Evolutionary conservation across 2,329 filamentous ascomycete species (phyloP), one percentile per base, ranked within the genome.

Genomic region (Colletotrichum falcatum): DNA sequence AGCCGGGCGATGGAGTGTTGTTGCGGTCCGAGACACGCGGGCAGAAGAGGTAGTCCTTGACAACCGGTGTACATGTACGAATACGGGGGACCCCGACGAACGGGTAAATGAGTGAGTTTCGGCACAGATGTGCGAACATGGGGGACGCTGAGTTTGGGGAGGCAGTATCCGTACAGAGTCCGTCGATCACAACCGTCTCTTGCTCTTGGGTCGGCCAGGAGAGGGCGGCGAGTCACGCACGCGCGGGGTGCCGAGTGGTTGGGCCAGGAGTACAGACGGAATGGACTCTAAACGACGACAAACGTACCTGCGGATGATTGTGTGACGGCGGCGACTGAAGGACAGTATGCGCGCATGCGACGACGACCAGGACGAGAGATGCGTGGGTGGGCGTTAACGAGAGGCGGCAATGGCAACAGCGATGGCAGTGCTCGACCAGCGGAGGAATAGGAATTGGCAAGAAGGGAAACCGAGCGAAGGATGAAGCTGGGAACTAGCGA

Each of bases 81-180:
- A n/a, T n/a, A n/a, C n/a, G 56, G 65, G 49, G 49, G n/a, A 16
- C 23, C 39, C 39, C 37, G 54, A 58, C 51, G 51, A 65, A 66
- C 61, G 61, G 66, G 51, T 59, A 42, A 61, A 46, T 35, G 65
- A 54, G 35, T 35, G 65, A 54, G 35, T 46, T 61, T 69, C 66
- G 49, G 51, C 46, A 58, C 66, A 51, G 65, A 59, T 46, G 42
- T 30, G 59, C 68, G 64, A 67, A 71, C 68, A 68, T 68, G 58
- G 61, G 48, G 68, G 28, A 49, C 30, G 63, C 61, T 66, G 56
- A 58, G 63, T 70, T 70, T 61, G 68, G 51, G 49, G 46, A 67
- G 26, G 37, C 58, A 59, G 64, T 53, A n/a, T n/a, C n/a, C n/a
- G n/a, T n/a, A 70, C 56, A 61, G 63, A 54, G 54, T 63, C 58